These are phyloP conservation scores for Trichoderma breve DNA, from an alignment of 2,329 filamentous ascomycete genomes.

Conservation along the genomic window DNA sequence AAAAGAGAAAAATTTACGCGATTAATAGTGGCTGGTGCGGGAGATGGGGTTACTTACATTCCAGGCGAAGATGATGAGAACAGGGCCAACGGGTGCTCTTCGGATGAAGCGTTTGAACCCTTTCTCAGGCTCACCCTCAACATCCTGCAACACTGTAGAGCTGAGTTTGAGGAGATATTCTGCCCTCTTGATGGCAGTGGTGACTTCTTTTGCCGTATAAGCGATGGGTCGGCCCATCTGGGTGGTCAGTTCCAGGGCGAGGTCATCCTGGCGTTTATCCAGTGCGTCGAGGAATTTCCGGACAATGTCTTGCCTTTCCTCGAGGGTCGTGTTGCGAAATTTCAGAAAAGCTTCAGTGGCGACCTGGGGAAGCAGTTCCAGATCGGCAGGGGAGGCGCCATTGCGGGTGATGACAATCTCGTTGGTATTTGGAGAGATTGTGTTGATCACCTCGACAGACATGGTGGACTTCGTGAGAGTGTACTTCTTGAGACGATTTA, in stretches of 20 bases:
- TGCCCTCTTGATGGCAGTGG: constrained; percentile 79
- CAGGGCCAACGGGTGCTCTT: constrained; percentile 83
- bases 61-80: constrained; percentile 91
- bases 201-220: constrained; percentile 79
- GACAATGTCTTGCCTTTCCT: constrained; percentile 76
- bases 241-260: constrained; percentile 81
- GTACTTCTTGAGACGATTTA: background rate
- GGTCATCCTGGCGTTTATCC: constrained; percentile 68
- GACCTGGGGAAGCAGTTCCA: constrained; percentile 67
- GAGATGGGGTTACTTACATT: constrained; percentile 64
- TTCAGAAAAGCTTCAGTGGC: constrained; percentile 73
- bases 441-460: constrained; percentile 66
- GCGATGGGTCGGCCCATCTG: constrained; percentile 95
- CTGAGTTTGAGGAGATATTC: constrained; percentile 85
- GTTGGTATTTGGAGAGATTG: constrained; percentile 89
- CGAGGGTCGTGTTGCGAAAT: constrained; percentile 72
- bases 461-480: constrained; percentile 38
- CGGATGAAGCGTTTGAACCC: constrained; percentile 89
- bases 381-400: constrained; percentile 67
- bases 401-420: constrained; percentile 77
- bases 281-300: constrained; percentile 74
- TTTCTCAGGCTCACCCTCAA: constrained; percentile 76
- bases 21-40: background rate
- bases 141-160: constrained; percentile 73
- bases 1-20: background rate